A percentile compares a stretch with the other conserved stretches of the same genome.
phyloP scores from a whole-genome alignment of 768 basidiomycete genomes.

The Suillus alpinus region DNA sequence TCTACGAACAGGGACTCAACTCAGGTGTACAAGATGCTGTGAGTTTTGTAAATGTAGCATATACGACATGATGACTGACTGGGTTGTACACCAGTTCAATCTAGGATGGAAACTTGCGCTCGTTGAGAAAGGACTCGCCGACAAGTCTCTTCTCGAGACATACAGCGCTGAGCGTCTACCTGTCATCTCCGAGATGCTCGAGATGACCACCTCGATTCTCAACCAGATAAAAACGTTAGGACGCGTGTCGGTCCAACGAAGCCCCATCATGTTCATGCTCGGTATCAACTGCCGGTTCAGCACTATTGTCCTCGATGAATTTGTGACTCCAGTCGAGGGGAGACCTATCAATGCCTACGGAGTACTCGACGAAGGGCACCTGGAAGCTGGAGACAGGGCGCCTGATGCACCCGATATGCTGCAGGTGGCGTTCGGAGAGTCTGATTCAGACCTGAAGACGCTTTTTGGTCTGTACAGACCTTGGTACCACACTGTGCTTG shows the following conservation, averaged over 20 bases:
- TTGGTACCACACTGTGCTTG: constrained; percentile 8
- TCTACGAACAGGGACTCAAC: constrained; percentile 33
- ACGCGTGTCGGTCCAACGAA: background rate
- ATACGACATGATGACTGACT: background rate
- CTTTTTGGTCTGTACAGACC: constrained; percentile 10
- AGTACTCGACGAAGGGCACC: constrained; percentile 4
- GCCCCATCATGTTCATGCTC: constrained; percentile 36
- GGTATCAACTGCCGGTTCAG: constrained; percentile 56
- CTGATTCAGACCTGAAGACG: background rate
- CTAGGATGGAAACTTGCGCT: constrained; percentile 42
- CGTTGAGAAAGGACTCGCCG: constrained; percentile 31
- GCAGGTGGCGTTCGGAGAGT: no score
- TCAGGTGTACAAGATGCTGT: constrained; percentile 38
- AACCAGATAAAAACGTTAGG: no score
- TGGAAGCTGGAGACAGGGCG: constrained; percentile 13
- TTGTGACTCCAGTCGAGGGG: background rate
- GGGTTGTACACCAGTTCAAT: constrained; percentile 29
- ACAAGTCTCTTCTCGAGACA: constrained; percentile 29
- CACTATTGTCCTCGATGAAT: constrained; percentile 41
- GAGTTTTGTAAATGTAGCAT: constrained; percentile 4
- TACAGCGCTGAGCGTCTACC: constrained; percentile 40
- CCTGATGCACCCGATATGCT: constrained; percentile 12
- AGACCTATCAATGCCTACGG: constrained; percentile 9
- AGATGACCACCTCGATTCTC: constrained; percentile 26
- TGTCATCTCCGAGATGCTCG: constrained; percentile 39